A percentile compares a stretch with the other conserved stretches of the same genome.
Conservation (phyloP, 129 eudicot genomes). For the Rutidosis leptorrhynchoides region DNA sequence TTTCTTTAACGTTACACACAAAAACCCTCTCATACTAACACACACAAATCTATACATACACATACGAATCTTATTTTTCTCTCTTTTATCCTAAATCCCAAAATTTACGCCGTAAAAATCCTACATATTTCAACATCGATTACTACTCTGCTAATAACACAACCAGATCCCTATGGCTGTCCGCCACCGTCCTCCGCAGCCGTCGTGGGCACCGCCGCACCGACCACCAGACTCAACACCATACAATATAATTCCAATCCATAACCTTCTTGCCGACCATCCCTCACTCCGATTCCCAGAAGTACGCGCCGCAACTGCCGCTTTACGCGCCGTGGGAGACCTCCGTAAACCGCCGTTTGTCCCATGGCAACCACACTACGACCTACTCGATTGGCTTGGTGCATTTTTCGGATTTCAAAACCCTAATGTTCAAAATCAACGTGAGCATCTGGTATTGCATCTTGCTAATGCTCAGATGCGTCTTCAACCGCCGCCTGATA, state of each 20-base stretch:
- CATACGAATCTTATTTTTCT: background rate
- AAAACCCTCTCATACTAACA: background rate
- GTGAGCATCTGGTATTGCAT: slow-evolving; percentile 81
- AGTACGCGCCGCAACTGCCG: slow-evolving; percentile 88
- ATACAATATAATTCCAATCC: slow-evolving; percentile 84
- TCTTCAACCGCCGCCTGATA: slow-evolving; percentile 73
- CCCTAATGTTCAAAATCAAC: slow-evolving; percentile 60
- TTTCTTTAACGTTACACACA: slow-evolving; percentile 6
- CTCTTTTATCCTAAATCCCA: background rate
- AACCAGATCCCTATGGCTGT: slow-evolving; percentile 37
- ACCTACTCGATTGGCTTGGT: slow-evolving; percentile 88
- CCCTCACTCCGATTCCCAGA: slow-evolving; percentile 88
- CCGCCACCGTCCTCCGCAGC: slow-evolving; percentile 38
- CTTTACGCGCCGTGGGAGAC: slow-evolving; percentile 71
- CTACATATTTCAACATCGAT: background rate
- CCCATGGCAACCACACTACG: slow-evolving; percentile 57
- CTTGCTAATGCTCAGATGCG: slow-evolving; percentile 88
- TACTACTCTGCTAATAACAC: background rate
- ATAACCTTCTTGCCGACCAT: slow-evolving; percentile 77
- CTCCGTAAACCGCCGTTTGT: slow-evolving; percentile 72
- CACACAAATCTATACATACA: background rate
- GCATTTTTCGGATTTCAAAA: slow-evolving; percentile 74
- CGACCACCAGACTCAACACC: slow-evolving; percentile 15
- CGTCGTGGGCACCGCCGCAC: slow-evolving; percentile 19
- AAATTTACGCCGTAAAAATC: background rate